Conservation (phyloP, 176 grass and related monocot species). For the Carex scoparia region DNA sequence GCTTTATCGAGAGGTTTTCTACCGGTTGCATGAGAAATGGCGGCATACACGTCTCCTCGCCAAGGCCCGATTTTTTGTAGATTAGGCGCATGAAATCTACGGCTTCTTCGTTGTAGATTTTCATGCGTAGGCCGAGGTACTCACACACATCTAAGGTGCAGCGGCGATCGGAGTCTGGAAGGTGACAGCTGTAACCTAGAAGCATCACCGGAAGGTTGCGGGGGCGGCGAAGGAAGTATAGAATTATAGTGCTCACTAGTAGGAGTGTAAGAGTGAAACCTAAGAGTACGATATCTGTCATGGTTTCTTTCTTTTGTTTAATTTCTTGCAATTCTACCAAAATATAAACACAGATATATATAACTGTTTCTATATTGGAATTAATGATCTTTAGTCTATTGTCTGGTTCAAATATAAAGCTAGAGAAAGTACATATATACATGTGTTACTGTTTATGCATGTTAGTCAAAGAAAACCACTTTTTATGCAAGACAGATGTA, state of each 20-base stretch:
- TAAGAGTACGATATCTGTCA: neutral
- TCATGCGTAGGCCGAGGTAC: slow-evolving; percentile 53
- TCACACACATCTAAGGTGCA: slow-evolving; percentile 61
- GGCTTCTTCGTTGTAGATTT: slow-evolving; percentile 34
- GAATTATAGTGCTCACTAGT: neutral
- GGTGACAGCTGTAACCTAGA: slow-evolving; percentile 71
- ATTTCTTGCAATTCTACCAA: neutral
- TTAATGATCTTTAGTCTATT: no score
- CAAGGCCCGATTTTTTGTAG: slow-evolving; percentile 76
- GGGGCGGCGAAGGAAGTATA: slow-evolving; percentile 5
- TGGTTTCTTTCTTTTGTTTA: neutral
- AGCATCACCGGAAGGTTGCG: slow-evolving; percentile 49
- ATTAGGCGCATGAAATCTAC: slow-evolving; percentile 65
- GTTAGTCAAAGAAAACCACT: no score
- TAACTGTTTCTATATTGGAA: neutral
- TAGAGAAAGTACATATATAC: no score
- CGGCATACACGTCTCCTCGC: slow-evolving; percentile 71
- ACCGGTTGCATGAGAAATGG: slow-evolving; percentile 45
- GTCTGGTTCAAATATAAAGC: no score
- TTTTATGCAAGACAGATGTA: no score
- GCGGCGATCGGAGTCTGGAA: slow-evolving; percentile 44
- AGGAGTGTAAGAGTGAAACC: neutral
- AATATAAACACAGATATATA: neutral
- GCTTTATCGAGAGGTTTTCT: slow-evolving; percentile 36
- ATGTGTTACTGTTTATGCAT: no score